Base-by-base conservation (phyloP, 495 filamentous ascomycete genomes). In the Hypoxylon lienhwacheense region DNA sequence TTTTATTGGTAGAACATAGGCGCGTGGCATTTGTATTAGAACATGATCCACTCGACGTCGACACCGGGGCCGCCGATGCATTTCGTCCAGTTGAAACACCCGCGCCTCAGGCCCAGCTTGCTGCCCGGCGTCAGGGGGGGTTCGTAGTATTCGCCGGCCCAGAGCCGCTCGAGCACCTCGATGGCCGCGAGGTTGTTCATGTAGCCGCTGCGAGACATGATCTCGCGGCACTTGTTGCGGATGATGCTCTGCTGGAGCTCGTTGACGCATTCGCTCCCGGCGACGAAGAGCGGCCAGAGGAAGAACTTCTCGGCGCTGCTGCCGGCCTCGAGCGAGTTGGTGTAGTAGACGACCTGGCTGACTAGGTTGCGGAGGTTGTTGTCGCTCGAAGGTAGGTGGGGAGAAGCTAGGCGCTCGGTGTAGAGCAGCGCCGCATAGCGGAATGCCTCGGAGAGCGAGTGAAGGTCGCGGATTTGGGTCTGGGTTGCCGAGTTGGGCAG, bases 211-310 rank as follows among this genome's bases (percentile, higher is more conserved):
- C 91, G 87, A 17, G 83, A 79, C 74, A 90, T 89, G 60, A 96
- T 90, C 66, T 92, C 90, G 29, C 84, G 74, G 73, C 90, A 96
- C 41, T 91, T 82, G 59, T 82, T 73, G 14, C 89, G 81, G 36
- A 97, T 85, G 37, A 90, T 79, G 22, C 79, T 76, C 46, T 91
- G 85, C 55, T 96, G 88, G 28, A 84, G 74, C 55, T 89, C 86
- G 45, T 86, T 84, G 44, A 95, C 88, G 65, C 91, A 95, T 73
- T 96, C 92, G 16, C 88, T 90, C 21, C 92, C 91, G 0, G 85
- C 86, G 40, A 97, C 86, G 66, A 96, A 96, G 7, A 97, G 78
- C 6, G 92, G 91, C 92, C 92, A 97, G 1, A 97, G 82, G 17
- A 97, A 74, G 61, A 93, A 96, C 64, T 95, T 92, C 68, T 93